Evolutionary conservation across 78 protist genomes (phyloP).

Genomic region (Monocercomonoides exilis): DNA sequence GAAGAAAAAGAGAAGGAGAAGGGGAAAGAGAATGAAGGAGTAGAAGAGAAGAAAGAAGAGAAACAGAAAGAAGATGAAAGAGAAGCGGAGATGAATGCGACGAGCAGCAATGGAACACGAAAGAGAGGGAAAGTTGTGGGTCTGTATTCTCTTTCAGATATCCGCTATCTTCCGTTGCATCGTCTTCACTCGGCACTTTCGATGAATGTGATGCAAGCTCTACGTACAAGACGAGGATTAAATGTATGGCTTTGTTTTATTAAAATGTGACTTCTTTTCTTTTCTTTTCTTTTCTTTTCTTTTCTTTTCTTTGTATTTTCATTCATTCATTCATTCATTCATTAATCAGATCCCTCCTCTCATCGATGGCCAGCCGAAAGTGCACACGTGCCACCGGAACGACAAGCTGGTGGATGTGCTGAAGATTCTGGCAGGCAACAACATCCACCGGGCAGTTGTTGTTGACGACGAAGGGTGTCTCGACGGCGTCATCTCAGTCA

Average conservation of each 20-base stretch:
- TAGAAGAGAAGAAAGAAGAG: too few relatives aligned
- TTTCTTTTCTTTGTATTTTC: too few relatives aligned
- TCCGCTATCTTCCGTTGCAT: neutral
- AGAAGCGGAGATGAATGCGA: too few relatives aligned
- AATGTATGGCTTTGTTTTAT: neutral
- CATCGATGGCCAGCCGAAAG: neutral
- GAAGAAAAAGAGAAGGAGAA: too few relatives aligned
- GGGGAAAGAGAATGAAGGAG: too few relatives aligned
- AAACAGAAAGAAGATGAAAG: too few relatives aligned
- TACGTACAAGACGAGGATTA: neutral
- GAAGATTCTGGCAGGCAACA: neutral
- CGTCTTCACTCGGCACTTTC: neutral
- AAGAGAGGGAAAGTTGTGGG: neutral
- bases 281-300: too few relatives aligned
- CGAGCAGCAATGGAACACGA: too few relatives aligned
- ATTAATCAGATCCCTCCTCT: neutral
- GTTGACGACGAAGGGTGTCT: slow-evolving; percentile 4
- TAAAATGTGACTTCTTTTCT: too few relatives aligned
- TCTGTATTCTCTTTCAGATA: neutral
- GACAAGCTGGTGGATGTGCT: slow-evolving; percentile 6
- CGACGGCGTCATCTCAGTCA: slow-evolving; percentile 19
- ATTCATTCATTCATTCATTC: too few relatives aligned
- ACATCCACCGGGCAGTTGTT: slow-evolving; percentile 17
- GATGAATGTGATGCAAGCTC: neutral
- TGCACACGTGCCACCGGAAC: neutral